Base-by-base conservation (phyloP, 495 filamentous ascomycete genomes). In the Xylaria castorea region DNA sequence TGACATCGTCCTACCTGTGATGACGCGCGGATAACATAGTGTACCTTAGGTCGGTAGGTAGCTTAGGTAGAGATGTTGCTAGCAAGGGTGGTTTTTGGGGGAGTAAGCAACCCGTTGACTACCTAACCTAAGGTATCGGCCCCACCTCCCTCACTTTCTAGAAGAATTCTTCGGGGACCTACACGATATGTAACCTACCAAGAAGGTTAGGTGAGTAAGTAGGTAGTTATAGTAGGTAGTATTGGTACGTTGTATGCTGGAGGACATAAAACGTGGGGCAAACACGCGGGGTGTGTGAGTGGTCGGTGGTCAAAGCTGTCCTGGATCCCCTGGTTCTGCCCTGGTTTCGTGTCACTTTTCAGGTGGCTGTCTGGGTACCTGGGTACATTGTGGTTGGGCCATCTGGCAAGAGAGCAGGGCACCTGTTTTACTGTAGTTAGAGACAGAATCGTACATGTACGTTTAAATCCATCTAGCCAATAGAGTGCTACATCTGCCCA, bases 401-500 rank as follows among this genome's bases (percentile, higher is more conserved):
- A 34, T 16, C 27, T 58, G 14, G 55, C 14, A 27, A 58, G 12
- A 34, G 55, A 58, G 30, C 53, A 57, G 22, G 12, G n/a, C 42
- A 14, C 12, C 42, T n/a, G n/a, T n/a, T n/a, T n/a, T n/a, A n/a
- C n/a, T n/a, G 34, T 36, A 2, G 16, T 11, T 46, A 34, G 25
- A 34, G 55, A n/a, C 5, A 16, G 9, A 60, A 12, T 34, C 30
- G 34, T 20, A 12, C 55, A 34, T 60, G 55, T 64, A 38, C 30
- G 25, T 64, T 46, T 64, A 46, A 46, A 5, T 6, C 18, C 25
- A 25, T 16, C 22, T 18, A 22, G 42, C 63, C 63, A 66, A 66
- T 66, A 34, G 63, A 66, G 40, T 66, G 42, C 38, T 66, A 42
- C 63, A 48, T 32, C 25, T 65, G 38, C 38, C 60, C 60, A 18